A percentile compares a stretch with the other conserved stretches of the same genome.
Conservation (phyloP, 1,284 basidiomycete species). For the Afroboletus lepidellus region DNA sequence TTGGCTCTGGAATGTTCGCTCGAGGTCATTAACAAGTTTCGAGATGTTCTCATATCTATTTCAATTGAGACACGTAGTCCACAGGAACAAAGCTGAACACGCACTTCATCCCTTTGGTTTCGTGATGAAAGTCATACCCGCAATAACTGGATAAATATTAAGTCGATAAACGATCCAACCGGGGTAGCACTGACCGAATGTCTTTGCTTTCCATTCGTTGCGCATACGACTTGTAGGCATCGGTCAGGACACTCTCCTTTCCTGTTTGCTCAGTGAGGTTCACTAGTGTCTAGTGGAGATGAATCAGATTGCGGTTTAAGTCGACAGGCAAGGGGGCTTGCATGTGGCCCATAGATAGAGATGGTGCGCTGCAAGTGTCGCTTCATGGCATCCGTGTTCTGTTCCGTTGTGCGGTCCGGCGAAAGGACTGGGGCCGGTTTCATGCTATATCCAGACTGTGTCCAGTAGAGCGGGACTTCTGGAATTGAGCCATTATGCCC, state of each 20-base stretch:
- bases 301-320: constrained; percentile 10
- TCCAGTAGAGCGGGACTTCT: constrained; percentile 86
- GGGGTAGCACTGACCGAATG: constrained; percentile 49
- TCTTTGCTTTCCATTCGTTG: constrained; percentile 59
- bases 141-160: constrained; percentile 44
- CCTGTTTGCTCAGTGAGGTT: constrained; percentile 92
- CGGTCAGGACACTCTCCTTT: constrained; percentile 81
- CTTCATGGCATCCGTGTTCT: constrained; percentile 69
- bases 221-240: constrained; percentile 74
- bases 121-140: constrained; percentile 89
- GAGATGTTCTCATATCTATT: constrained; percentile 86
- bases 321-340: constrained; percentile 35
- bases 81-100: constrained; percentile 20
- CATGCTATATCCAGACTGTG: constrained; percentile 77
- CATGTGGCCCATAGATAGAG: constrained; percentile 75
- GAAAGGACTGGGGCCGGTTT: constrained; percentile 86
- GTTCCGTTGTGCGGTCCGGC: constrained; percentile 68
- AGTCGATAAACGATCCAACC: neutral
- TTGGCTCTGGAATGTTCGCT: constrained; percentile 73
- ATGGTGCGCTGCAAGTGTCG: constrained; percentile 75
- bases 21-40: constrained; percentile 70
- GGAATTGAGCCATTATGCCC: constrained; percentile 8
- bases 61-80: constrained; percentile 9
- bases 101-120: constrained; percentile 90
- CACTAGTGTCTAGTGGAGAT: constrained; percentile 59